Percentiles rank a stretch among this genome's conserved stretches.
phyloP scores from a whole-genome alignment of 257 asterid genomes.

The Solanum sparsipilum region DNA sequence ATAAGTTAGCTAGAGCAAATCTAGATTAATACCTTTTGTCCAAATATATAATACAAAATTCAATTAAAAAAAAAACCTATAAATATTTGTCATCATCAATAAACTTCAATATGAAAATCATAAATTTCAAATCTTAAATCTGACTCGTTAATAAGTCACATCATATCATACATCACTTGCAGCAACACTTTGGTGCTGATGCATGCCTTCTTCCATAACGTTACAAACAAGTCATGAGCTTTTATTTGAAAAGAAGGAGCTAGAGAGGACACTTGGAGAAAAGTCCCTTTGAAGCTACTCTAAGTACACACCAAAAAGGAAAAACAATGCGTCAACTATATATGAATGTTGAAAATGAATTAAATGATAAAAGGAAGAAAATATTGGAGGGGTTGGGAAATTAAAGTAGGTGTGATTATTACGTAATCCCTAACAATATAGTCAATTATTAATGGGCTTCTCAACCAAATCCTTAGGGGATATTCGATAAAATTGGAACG shows the following conservation, averaged over 20 bases:
- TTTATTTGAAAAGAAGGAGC: neutral
- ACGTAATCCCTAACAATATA: neutral
- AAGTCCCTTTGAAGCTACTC: slow-evolving; percentile 11
- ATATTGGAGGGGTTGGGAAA: neutral
- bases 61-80: neutral
- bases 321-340: neutral
- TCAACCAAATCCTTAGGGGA: neutral
- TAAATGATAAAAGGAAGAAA: neutral
- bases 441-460: neutral
- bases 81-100: neutral
- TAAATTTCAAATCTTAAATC: neutral
- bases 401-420: neutral
- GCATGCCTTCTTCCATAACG: neutral
- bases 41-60: neutral
- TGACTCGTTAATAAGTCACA: no score
- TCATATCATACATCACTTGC: neutral
- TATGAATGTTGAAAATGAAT: neutral
- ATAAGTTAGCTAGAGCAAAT: neutral
- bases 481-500: neutral
- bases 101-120: no score
- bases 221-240: neutral
- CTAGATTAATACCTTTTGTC: neutral
- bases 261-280: neutral
- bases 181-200: neutral
- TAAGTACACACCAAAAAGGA: neutral